Base-by-base conservation (phyloP, 345 rosid genomes). In the Hirschfeldia incana region DNA sequence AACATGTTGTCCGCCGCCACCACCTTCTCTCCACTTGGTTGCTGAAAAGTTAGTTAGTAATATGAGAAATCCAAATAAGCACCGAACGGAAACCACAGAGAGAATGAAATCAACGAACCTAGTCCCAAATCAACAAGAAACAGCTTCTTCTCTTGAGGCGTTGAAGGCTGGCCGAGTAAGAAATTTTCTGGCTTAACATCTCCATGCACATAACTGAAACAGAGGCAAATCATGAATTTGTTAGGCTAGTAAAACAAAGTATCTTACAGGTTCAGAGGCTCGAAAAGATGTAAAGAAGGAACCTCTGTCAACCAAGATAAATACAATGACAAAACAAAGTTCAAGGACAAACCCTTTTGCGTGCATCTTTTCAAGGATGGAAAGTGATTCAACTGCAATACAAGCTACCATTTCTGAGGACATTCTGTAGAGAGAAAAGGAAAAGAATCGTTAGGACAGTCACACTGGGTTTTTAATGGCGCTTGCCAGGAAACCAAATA, bases 121-220 rank as follows among this genome's bases (percentile, higher is more conserved):
- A 94, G 86, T 79, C 98, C 98, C 83, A 94, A 89, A 80, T 94
- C 98, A 80, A 94, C 93, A 69, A 94, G 94, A 84, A 87, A 92
- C 67, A 94, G 75, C 82, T 94, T 94, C 81, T 94, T 94, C 86
- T 89, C 97, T 76, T 87, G 91, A 1, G 93, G 33, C 33, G 97
- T 88, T 76, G 94, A 88, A 44, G 98, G 97, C 84, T 88, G 98
- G 78, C 98, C 98, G 36, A 94, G 94, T 76, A 94, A 83, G 84
- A 94, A 94, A 78, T 92, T 92, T 79, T 94, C 98, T 8, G 98
- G 98, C 84, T 94, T 94, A 57, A 94, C 97, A 84, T 94, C 98
- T 75, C 98, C 98, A 72, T 94, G 98, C 76, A 94, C 98, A 84
- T 90, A 94, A 34, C 98, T 94, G 81, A 44, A 55, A 85, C 83